Evolutionary conservation across 495 filamentous ascomycete species (phyloP).

Genomic region (Xylaria bambusicola): DNA sequence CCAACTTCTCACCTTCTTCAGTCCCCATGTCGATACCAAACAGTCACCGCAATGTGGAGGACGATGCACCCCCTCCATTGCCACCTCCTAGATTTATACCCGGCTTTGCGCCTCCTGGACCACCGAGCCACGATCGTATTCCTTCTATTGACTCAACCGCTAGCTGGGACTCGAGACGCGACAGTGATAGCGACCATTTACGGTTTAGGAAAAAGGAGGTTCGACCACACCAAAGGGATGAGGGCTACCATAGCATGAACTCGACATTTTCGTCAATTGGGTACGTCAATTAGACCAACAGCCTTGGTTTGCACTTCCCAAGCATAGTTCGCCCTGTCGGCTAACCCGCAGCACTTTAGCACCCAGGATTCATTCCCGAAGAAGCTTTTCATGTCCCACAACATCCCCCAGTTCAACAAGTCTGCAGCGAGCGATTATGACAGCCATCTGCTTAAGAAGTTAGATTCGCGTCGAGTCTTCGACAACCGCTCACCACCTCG

Average conservation of each 20-base stretch:
- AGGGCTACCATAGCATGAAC: constrained; percentile 36
- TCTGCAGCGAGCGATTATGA: constrained; percentile 72
- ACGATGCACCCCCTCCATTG: constrained; percentile 51
- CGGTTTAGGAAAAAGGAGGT: constrained; percentile 28
- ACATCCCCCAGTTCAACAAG: constrained; percentile 55
- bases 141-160: constrained; percentile 32
- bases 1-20: constrained; percentile 45
- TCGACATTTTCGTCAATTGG: constrained; percentile 35
- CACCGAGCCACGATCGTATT: constrained; percentile 26
- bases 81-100: constrained; percentile 50
- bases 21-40: constrained; percentile 54
- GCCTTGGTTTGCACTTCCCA: not conserved
- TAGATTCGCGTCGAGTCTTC: constrained; percentile 61
- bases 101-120: constrained; percentile 29
- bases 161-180: constrained; percentile 30
- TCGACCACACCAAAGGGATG: constrained; percentile 28
- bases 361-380: constrained; percentile 37
- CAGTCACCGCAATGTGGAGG: constrained; percentile 31
- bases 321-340: not conserved
- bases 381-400: constrained; percentile 46
- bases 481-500: constrained; percentile 57
- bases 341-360: constrained; percentile 25
- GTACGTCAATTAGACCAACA: constrained; percentile 20
- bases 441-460: constrained; percentile 74
- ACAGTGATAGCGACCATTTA: constrained; percentile 24